Conservation (phyloP, 31 red algal species). For the Odonthalia washingtoniensis region DNA sequence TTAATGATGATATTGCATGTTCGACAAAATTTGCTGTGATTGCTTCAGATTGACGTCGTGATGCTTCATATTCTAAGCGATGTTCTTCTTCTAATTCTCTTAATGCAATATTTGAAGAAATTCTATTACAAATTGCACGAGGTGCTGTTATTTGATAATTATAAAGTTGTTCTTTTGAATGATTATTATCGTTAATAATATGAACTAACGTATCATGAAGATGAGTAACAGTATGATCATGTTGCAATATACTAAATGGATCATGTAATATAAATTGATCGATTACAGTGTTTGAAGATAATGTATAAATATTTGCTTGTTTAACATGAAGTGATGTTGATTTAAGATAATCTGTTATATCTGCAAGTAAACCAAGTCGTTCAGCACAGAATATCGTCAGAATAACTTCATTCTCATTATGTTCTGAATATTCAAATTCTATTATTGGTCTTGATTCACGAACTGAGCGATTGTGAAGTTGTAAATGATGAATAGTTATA, state of each 20-base stretch:
- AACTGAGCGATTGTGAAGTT: slow-evolving; percentile 87
- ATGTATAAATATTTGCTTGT: slow-evolving; percentile 88
- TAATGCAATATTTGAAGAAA: slow-evolving; percentile 66
- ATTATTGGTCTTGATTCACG: slow-evolving; percentile 81
- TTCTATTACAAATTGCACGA: slow-evolving; percentile 39
- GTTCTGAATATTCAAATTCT: slow-evolving; percentile 78
- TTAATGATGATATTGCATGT: slow-evolving; percentile 61
- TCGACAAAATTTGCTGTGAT: slow-evolving; percentile 70
- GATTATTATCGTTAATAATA: slow-evolving; percentile 55
- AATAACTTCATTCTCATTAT: slow-evolving; percentile 52
- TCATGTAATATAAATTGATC: slow-evolving; percentile 91
- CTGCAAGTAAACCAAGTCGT: slow-evolving; percentile 85
- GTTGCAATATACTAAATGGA: slow-evolving; percentile 57
- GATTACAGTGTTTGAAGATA: slow-evolving; percentile 91
- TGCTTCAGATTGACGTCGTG: slow-evolving; percentile 45
- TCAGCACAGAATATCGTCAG: slow-evolving; percentile 94
- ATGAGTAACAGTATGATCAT: slow-evolving; percentile 56
- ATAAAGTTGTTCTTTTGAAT: slow-evolving; percentile 58
- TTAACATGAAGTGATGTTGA: slow-evolving; percentile 74
- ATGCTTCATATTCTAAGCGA: slow-evolving; percentile 45
- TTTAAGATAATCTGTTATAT: slow-evolving; percentile 85
- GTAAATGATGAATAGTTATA: slow-evolving; percentile 89
- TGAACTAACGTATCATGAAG: slow-evolving; percentile 81
- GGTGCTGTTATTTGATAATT: slow-evolving; percentile 60
- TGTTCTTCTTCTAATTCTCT: slow-evolving; percentile 66